Evolutionary conservation across 768 basidiomycete genomes (phyloP).

Genomic region (Tulasnella sp.): DNA sequence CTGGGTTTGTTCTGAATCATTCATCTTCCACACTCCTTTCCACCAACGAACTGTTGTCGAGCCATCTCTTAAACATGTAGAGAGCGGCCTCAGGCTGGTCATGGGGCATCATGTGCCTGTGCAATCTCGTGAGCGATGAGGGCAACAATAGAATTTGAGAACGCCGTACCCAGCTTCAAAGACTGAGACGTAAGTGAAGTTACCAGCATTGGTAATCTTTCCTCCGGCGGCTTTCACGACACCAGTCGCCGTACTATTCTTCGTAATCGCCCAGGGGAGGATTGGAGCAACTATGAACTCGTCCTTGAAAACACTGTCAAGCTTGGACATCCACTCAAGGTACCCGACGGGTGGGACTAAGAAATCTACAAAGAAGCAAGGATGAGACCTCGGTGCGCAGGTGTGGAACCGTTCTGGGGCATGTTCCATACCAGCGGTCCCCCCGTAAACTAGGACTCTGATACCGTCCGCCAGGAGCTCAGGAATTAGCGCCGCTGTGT

Average conservation of each 20-base stretch:
- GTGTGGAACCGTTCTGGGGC: neutral
- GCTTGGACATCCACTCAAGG: slow-evolving; percentile 64
- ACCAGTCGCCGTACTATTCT: slow-evolving; percentile 57
- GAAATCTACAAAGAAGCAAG: slow-evolving; percentile 43
- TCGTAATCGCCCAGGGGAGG: slow-evolving; percentile 53
- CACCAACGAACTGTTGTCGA: neutral
- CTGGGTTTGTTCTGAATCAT: neutral
- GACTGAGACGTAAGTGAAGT: slow-evolving; percentile 74
- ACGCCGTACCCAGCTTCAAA: slow-evolving; percentile 64
- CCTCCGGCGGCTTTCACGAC: slow-evolving; percentile 67
- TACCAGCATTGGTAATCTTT: slow-evolving; percentile 58
- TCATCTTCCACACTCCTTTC: neutral
- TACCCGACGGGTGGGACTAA: slow-evolving; percentile 49
- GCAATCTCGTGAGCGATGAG: neutral
- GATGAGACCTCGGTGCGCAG: too few species aligned
- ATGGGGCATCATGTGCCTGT: neutral
- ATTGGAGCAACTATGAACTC: slow-evolving; percentile 21
- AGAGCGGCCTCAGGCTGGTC: neutral
- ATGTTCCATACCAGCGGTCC: slow-evolving; percentile 42
- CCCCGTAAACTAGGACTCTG: slow-evolving; percentile 72
- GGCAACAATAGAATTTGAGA: neutral
- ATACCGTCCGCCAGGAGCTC: slow-evolving; percentile 79
- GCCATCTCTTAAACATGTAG: neutral
- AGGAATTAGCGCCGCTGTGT: slow-evolving; percentile 71
- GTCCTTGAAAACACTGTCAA: slow-evolving; percentile 53